These are phyloP conservation scores for Phytomonas francai DNA, from an alignment of 208 protist species.

Conservation along the genomic window DNA sequence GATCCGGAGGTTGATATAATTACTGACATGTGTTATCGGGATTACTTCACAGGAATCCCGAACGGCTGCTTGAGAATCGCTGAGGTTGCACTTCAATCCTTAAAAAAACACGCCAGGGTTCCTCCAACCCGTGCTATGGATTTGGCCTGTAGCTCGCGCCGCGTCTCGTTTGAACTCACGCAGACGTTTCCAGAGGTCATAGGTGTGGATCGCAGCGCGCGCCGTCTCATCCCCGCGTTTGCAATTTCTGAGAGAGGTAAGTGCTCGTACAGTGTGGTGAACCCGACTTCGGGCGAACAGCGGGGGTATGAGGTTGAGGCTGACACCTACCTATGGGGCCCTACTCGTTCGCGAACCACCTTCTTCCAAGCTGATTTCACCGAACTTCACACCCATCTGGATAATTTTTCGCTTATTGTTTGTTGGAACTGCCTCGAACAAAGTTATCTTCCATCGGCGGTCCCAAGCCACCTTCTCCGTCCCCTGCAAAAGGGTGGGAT, in stretches of 20 bases:
- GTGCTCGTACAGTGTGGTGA: conserved; percentile 59
- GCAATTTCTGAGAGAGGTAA: conserved; percentile 73
- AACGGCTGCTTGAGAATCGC: conserved; percentile 74
- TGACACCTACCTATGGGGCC: conserved; percentile 26
- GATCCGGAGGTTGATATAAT: conserved; percentile 77
- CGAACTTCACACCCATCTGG: conserved; percentile 81
- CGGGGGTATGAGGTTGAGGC: conserved; percentile 28
- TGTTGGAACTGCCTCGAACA: conserved; percentile 87
- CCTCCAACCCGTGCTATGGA: conserved; percentile 55
- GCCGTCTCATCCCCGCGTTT: conserved; percentile 78
- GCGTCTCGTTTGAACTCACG: conserved; percentile 80
- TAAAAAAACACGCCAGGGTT: conserved; percentile 39
- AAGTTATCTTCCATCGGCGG: conserved; percentile 59
- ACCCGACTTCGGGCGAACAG: conserved; percentile 19
- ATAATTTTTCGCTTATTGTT: conserved; percentile 67
- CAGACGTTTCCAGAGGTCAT: conserved; percentile 60
- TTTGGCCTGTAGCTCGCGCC: conserved; percentile 78
- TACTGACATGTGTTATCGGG: conserved; percentile 66
- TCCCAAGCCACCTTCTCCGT: conserved; percentile 63
- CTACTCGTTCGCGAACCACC: conserved; percentile 54
- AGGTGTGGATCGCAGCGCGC: conserved; percentile 78
- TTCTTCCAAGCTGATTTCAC: conserved; percentile 87
- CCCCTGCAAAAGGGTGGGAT: conserved; percentile 57
- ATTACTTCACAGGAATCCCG: conserved; percentile 39
- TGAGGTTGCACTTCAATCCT: conserved; percentile 38